Percentiles rank a stretch among this genome's conserved stretches.
Conservation (phyloP, 768 basidiomycete genomes). For the Cyathus striatus region DNA sequence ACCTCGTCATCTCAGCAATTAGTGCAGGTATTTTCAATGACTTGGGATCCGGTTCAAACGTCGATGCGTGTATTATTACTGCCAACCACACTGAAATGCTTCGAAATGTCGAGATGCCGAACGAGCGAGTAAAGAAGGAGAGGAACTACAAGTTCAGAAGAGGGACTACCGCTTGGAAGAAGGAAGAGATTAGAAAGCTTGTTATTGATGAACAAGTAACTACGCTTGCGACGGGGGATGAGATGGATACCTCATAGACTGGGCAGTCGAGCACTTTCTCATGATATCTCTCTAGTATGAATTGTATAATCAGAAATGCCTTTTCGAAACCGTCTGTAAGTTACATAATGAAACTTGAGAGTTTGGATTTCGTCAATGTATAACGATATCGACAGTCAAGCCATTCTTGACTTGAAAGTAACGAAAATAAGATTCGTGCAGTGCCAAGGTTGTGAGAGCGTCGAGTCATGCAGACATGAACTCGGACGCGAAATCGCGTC, state of each 20-base stretch:
- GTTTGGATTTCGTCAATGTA: too few relatives aligned
- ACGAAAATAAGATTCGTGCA: too few relatives aligned
- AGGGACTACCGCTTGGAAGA: conserved; percentile 89
- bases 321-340: too few relatives aligned
- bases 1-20: conserved; percentile 81
- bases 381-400: too few relatives aligned
- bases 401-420: too few relatives aligned
- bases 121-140: conserved; percentile 78
- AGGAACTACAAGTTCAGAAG: conserved; percentile 66
- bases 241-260: conserved; percentile 74
- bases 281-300: not conserved
- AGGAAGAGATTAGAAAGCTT: conserved; percentile 67
- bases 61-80: conserved; percentile 96
- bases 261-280: not conserved
- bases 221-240: conserved; percentile 48
- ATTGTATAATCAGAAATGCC: too few relatives aligned
- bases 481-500: too few relatives aligned
- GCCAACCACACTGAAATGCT: conserved; percentile 85
- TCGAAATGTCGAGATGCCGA: conserved; percentile 91
- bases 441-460: too few relatives aligned
- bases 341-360: too few relatives aligned
- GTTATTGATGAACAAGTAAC: conserved; percentile 70
- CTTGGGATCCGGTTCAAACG: conserved; percentile 96
- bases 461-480: too few relatives aligned
- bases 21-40: conserved; percentile 99